Evolutionary conservation across 257 asterid species (phyloP).

Genomic region (Solanum pimpinellifolium): DNA sequence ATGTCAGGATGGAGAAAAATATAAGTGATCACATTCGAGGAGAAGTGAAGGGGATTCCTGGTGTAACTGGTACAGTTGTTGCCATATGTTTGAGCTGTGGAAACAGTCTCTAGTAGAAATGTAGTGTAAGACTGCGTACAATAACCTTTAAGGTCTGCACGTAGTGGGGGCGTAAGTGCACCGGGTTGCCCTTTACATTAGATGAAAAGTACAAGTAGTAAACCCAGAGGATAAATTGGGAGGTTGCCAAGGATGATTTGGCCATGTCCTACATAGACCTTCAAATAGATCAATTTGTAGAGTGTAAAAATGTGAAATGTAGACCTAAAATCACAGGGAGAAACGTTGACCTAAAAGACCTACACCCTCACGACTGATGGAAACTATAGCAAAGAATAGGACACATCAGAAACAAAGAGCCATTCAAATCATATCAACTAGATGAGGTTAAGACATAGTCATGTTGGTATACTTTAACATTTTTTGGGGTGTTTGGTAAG

Average conservation of each 20-base stretch:
- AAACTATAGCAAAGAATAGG: not conserved
- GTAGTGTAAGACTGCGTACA: not conserved
- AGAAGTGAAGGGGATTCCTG: not conserved
- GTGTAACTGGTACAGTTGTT: not conserved
- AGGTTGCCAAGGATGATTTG: not conserved
- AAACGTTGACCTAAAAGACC: not conserved
- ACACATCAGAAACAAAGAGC: not conserved
- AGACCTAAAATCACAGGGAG: not conserved
- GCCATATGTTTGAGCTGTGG: not conserved
- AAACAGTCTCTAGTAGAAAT: not conserved
- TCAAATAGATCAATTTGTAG: not conserved
- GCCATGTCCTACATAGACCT: not conserved
- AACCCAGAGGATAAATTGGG: not conserved
- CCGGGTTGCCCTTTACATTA: not conserved
- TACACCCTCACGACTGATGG: not conserved
- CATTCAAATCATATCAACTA: too few relatives aligned
- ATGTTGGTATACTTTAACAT: not conserved
- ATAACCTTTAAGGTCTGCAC: not conserved
- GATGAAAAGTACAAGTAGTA: not conserved
- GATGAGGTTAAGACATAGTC: too few relatives aligned
- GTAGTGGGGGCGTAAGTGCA: not conserved
- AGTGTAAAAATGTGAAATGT: not conserved
- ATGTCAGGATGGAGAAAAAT: not conserved
- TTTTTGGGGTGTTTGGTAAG: not conserved
- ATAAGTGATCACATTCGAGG: not conserved